Evolutionary conservation across 345 rosid genomes (phyloP), one percentile per base, ranked within the genome.

Genomic region (Heritiera littoralis): DNA sequence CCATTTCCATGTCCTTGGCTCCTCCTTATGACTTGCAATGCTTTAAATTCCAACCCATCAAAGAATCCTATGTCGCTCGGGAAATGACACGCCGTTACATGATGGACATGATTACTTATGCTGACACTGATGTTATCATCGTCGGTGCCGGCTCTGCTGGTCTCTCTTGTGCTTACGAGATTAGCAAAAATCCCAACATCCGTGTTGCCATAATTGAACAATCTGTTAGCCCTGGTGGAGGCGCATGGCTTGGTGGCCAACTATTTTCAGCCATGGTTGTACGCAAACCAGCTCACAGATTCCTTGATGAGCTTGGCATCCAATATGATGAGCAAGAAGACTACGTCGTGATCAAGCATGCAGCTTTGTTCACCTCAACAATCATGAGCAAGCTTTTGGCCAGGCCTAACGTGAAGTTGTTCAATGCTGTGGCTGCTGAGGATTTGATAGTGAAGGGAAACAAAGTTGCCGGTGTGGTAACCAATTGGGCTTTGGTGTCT

Each of bases 381-480:
- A 95, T 95, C 87, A 92, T 92, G 95, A 95, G 98, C 95, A 92
- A 92, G 87, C 93, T 95, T 65, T 84, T 95, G 66, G 95, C 98
- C 18, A 85, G 95, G 55, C 97, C 98, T 30, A 95, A 95, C 60
- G 97, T 93, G 51, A 95, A 93, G 90, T 94, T 95, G 61, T 95
- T 95, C 90, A 95, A 95, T 65, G 97, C 98, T 0, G 97, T 95
- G 49, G 98, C 95, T 0, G 94, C 87, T 0, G 98, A 95, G 88
- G 98, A 95, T 81, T 75, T 95, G 89, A 93, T 93, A 1, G 98
- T 93, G 64, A 93, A 93, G 78, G 83, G 83, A 28, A 86, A 86
- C 74, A 87, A 89, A 79, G 97, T 95, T 0, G 86, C 84, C 20
- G 94, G 98, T 3, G 95, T 93, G 43, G 98, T 95, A 68, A 95